Percentiles rank a stretch among this genome's conserved stretches.
Evolutionary conservation across 192 early-diverging fungal species (phyloP).

Genomic region (Coemansia sp.): DNA sequence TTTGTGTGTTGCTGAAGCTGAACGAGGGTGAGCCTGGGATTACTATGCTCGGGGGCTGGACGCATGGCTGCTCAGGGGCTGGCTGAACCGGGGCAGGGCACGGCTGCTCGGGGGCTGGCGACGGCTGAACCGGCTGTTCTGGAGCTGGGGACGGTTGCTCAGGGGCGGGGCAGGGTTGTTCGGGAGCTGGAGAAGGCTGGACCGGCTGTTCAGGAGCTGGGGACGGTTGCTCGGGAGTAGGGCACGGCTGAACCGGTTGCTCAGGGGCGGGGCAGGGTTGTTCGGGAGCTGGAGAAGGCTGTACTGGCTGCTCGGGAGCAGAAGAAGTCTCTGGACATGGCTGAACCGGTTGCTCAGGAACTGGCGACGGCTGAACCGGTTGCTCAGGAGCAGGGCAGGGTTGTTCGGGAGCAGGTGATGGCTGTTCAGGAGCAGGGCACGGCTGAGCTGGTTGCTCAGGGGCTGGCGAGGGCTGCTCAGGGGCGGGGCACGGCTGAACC

Average conservation of each 20-base stretch:
- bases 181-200: background rate
- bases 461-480: background rate
- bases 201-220: background rate
- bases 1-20: slow-evolving; percentile 24
- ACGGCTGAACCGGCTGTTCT: background rate
- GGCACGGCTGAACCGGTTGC: background rate
- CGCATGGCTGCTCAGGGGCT: background rate
- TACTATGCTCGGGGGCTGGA: background rate
- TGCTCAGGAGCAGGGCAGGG: background rate
- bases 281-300: background rate
- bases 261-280: too few species aligned
- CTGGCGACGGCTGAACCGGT: background rate
- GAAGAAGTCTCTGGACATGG: background rate
- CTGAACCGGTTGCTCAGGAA: background rate
- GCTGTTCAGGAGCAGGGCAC: slow-evolving; percentile 1
- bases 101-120: slow-evolving; percentile 3
- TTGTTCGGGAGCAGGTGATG: background rate
- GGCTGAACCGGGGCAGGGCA: background rate
- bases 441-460: background rate
- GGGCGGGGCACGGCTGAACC: background rate
- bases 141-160: too few species aligned
- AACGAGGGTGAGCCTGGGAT: slow-evolving; percentile 4
- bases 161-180: background rate
- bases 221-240: background rate
- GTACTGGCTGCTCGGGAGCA: background rate